phyloP scores from a whole-genome alignment of 495 filamentous ascomycete species.

The Trichoderma reesei region DNA sequence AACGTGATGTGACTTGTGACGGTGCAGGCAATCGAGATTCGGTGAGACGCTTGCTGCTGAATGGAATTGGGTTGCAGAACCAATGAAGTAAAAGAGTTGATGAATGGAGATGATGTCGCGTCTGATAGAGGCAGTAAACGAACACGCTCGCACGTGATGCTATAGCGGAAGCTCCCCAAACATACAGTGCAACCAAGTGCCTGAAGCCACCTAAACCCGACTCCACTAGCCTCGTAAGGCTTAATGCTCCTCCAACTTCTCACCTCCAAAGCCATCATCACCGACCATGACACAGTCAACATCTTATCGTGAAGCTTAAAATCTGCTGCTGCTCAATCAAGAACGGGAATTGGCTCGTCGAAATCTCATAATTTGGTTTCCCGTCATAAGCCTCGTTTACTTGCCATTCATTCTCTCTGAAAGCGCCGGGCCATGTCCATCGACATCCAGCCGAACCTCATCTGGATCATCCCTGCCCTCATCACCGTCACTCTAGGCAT shows the following conservation, averaged over 20 bases:
- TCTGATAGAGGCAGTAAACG: too few relatives aligned
- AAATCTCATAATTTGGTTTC: background rate
- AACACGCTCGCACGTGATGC: too few relatives aligned
- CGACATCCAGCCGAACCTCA: background rate
- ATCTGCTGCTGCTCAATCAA: too few relatives aligned
- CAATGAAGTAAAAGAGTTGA: background rate
- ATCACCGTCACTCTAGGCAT: constrained; percentile 31
- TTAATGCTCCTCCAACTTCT: too few relatives aligned
- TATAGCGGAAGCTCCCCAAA: too few relatives aligned
- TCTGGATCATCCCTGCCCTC: background rate
- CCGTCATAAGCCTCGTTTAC: background rate
- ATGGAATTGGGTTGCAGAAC: background rate
- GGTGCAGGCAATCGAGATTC: background rate
- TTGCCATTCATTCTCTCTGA: background rate
- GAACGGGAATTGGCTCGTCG: background rate
- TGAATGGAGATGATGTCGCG: too few relatives aligned
- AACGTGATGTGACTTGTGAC: background rate
- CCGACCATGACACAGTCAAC: background rate
- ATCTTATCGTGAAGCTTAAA: too few relatives aligned
- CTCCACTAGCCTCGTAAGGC: too few relatives aligned
- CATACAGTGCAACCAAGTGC: too few relatives aligned
- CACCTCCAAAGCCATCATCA: background rate
- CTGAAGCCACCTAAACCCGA: too few relatives aligned
- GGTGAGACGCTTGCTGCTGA: background rate
- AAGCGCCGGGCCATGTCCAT: background rate